Evolutionary conservation across 1,284 basidiomycete genomes (phyloP), one percentile per base, ranked within the genome.

Genomic region (Vanrija sp.): DNA sequence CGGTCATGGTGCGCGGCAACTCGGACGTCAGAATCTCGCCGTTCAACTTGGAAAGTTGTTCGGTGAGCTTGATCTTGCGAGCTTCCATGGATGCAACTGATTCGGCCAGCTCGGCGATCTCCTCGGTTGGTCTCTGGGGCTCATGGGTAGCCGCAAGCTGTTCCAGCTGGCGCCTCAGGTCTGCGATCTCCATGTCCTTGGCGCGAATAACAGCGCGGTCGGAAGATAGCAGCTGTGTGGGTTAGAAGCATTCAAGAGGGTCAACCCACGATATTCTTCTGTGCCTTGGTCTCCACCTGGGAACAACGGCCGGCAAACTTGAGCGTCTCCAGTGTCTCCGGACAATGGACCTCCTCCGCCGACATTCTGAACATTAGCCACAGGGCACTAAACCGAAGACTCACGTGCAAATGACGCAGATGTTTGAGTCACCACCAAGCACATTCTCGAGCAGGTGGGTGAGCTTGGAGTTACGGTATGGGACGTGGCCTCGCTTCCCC

Each of bases 271-370:
- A 78, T 72, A 18, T 81, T 80, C 58, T 79, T 70, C 65, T 79
- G 77, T 6, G 81, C 82, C 50, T 79, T 78, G 3, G 81, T 82
- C 43, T 80, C 77, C 43, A 83, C 80, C 63, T 80, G 75, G 48
- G 80, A 80, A 55, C 80, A 82, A 18, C 80, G 63, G 7, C 77
- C 76, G 15, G 81, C 82, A 56, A 83, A 83, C 59, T 82, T 82
- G 46, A 83, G 68, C 7, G 82, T 83, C 18, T 78, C 78, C 12
- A 83, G 69, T 6, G 79, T 80, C 61, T 82, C 82, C 15, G 74
- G 65, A n/a, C 77, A 77, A 54, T 81, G 80, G 25, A 76, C 72
- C 22, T 72, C 67, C 44, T 80, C 78, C 3, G 64, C 69, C 0
- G 73, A 74, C 62, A 74, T 59, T 0, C 60, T 64, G 41, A 25